Percentiles rank a stretch among this genome's conserved stretches.
These are phyloP conservation scores for Ogataea angusta DNA, from an alignment of 805 yeast species.

Conservation along the genomic window DNA sequence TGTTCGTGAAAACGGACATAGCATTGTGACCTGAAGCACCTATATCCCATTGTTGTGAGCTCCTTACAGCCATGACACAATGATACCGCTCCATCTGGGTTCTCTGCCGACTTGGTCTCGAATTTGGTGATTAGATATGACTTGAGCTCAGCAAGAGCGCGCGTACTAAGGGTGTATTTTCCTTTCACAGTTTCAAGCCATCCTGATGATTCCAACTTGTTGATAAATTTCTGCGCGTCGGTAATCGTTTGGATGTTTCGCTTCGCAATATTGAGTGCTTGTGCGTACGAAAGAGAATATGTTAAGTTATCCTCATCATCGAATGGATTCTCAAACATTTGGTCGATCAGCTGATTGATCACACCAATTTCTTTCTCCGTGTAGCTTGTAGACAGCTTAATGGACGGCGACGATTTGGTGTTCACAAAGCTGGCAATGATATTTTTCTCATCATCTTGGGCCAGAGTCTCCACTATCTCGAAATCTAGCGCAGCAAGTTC, in stretches of 20 bases:
- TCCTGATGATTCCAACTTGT: constrained; percentile 44
- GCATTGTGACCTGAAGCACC: constrained; percentile 36
- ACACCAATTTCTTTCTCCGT: constrained; percentile 39
- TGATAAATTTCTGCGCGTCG: constrained; percentile 40
- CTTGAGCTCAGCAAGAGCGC: constrained; percentile 47
- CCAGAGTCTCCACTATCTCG: constrained; percentile 31
- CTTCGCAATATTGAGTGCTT: constrained; percentile 33
- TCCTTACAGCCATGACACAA: constrained; percentile 51
- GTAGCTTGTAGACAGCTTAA: constrained; percentile 35
- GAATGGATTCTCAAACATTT: constrained; percentile 32
- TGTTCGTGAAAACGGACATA: constrained; percentile 43
- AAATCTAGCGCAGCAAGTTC: constrained; percentile 38
- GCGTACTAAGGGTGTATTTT: constrained; percentile 37
- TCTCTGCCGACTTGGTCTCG: constrained; percentile 31
- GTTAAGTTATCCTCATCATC: constrained; percentile 26
- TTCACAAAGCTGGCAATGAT: constrained; percentile 32
- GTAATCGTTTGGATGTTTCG: constrained; percentile 18
- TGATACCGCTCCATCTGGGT: constrained; percentile 37
- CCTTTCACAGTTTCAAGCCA: constrained; percentile 44
- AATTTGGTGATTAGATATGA: constrained; percentile 41
- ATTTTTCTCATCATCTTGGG: constrained; percentile 35
- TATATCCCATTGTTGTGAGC: constrained; percentile 50
- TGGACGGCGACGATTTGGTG: constrained; percentile 36
- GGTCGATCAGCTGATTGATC: constrained; percentile 45
- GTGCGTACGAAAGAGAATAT: constrained; percentile 35